Evolutionary conservation across 2,329 filamentous ascomycete species (phyloP).

Genomic region (Aspergillus terreus): DNA sequence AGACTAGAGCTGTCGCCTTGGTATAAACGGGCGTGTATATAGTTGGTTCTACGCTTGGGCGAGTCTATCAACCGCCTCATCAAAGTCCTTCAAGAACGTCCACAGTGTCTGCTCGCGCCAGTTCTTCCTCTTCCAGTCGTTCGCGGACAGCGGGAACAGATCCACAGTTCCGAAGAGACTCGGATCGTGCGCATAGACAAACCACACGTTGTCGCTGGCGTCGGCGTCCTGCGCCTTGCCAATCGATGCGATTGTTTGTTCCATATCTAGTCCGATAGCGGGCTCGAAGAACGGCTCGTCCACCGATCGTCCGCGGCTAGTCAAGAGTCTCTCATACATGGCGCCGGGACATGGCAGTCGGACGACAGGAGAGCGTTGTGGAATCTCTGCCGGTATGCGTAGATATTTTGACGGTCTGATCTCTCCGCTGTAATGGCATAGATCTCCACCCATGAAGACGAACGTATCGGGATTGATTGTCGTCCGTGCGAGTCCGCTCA

Average conservation of each 20-base stretch:
- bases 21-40: not conserved
- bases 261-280: not conserved
- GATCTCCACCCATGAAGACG: constrained; percentile 51
- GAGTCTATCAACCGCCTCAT: not conserved
- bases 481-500: constrained; percentile 44
- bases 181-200: not conserved
- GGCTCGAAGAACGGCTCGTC: not conserved
- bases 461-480: constrained; percentile 35
- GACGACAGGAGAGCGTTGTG: not conserved
- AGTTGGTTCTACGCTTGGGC: not conserved
- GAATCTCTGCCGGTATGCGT: constrained; percentile 29
- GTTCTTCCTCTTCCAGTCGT: not conserved
- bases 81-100: not conserved
- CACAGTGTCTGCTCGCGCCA: not conserved
- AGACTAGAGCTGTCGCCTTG: not conserved
- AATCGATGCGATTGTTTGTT: not conserved
- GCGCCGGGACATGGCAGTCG: not conserved
- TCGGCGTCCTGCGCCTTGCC: not conserved
- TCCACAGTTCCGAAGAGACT: not conserved
- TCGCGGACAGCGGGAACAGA: not conserved
- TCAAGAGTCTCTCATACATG: not conserved
- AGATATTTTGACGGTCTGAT: constrained; percentile 43
- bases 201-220: not conserved
- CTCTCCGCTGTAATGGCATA: constrained; percentile 44
- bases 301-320: not conserved